Conservation (phyloP, 768 basidiomycete genomes). For the Neoboletus subvelutipes region DNA sequence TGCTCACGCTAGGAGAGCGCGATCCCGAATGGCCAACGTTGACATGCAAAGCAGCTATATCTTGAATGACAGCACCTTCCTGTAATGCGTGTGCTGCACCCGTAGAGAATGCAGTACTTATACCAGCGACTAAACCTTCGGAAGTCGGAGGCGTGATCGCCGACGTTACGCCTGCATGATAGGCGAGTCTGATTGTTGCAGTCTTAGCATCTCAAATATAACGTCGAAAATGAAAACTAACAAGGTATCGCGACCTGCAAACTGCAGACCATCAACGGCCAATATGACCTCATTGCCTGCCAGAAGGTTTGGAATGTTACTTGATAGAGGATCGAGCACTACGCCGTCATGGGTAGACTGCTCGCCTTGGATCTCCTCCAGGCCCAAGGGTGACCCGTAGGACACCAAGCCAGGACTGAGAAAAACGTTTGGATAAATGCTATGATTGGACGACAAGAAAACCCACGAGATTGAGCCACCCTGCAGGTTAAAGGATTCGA, state of each 20-base stretch:
- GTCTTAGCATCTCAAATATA: conserved; percentile 1
- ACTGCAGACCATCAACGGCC: conserved; percentile 74
- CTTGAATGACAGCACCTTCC: conserved; percentile 58
- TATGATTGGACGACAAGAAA: conserved; percentile 8
- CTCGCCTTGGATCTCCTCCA: conserved; percentile 57
- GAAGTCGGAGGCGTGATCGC: conserved; percentile 59
- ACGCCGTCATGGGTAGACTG: conserved; percentile 56
- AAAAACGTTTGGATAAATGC: neutral
- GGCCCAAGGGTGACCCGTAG: conserved; percentile 46
- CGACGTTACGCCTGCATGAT: conserved; percentile 61
- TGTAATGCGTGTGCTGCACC: conserved; percentile 55
- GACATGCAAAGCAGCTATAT: conserved; percentile 62
- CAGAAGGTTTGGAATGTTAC: conserved; percentile 35
- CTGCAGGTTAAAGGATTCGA: conserved; percentile 53
- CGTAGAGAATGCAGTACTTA: conserved; percentile 59
- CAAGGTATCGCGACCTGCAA: conserved; percentile 58
- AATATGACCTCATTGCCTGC: conserved; percentile 43
- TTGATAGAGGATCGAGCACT: conserved; percentile 44
- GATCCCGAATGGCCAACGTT: conserved; percentile 45
- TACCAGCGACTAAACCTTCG: conserved; percentile 50
- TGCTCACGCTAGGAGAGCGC: conserved; percentile 60
- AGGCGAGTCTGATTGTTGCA: conserved; percentile 53
- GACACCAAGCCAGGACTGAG: conserved; percentile 46
- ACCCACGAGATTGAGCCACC: conserved; percentile 60
- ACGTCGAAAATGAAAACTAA: conserved; percentile 29